Conservation (phyloP, 2,329 filamentous ascomycete species). For the Ascochyta rabiei region DNA sequence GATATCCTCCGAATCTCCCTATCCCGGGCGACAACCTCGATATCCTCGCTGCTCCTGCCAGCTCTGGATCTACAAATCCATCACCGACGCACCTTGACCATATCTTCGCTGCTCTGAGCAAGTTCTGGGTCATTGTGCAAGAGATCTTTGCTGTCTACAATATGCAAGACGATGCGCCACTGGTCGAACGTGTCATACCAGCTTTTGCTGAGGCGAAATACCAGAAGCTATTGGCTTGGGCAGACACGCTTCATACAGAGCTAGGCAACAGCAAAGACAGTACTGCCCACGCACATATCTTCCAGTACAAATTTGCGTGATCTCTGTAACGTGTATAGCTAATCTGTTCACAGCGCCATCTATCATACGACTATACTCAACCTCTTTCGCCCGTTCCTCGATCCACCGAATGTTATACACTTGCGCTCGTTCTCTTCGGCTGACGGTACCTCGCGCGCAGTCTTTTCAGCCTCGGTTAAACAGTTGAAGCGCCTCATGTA, state of each 20-base stretch:
- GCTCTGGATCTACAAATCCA: neutral
- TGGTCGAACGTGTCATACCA: conserved; percentile 7
- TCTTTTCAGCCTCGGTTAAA: conserved; percentile 5
- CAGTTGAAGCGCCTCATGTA: conserved; percentile 9
- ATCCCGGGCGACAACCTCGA: neutral
- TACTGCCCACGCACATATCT: neutral
- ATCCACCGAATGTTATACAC: neutral
- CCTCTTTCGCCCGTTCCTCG: conserved; percentile 5
- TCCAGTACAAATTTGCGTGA: conserved; percentile 1
- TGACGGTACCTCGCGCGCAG: neutral
- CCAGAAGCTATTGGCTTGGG: conserved; percentile 5
- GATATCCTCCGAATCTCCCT: neutral
- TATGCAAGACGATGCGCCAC: neutral
- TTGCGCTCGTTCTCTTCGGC: conserved; percentile 4
- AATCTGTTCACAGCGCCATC: neutral
- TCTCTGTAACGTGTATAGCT: neutral
- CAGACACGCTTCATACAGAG: neutral
- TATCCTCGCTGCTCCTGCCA: neutral
- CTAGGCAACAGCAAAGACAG: neutral
- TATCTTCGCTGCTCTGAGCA: conserved; percentile 3
- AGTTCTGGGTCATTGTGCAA: conserved; percentile 4
- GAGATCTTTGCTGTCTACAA: conserved; percentile 8
- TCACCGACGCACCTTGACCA: neutral
- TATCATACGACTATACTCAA: conserved; percentile 6
- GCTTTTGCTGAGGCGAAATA: conserved; percentile 11